A percentile compares a stretch with the other conserved stretches of the same genome.
phyloP scores from a whole-genome alignment of 2,329 filamentous ascomycete genomes.

The Tolypocladium paradoxum region DNA sequence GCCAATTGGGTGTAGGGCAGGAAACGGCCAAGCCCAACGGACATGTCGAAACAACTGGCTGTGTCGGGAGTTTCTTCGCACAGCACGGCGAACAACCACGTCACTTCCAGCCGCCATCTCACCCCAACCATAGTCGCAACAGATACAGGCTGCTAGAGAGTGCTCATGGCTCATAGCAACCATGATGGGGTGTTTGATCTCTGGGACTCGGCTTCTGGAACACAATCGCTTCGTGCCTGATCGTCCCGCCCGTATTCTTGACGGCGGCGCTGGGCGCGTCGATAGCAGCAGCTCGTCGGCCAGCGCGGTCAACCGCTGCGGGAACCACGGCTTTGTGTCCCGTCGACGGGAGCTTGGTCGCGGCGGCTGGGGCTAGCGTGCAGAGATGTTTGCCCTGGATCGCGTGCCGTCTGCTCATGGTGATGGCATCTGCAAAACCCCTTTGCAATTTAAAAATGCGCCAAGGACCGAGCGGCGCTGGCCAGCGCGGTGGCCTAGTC shows the following conservation, averaged over 20 bases:
- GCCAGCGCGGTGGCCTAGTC: neutral
- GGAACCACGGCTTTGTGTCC: neutral
- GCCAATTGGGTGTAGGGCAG: neutral
- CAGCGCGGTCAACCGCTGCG: neutral
- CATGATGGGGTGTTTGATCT: neutral
- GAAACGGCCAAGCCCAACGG: neutral
- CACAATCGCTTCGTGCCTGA: neutral
- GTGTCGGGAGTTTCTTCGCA: neutral
- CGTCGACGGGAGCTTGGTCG: neutral
- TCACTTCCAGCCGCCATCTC: neutral
- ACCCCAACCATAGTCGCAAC: neutral
- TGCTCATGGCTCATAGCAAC: neutral
- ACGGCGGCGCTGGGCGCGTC: neutral
- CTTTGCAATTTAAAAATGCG: neutral
- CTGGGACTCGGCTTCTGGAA: neutral
- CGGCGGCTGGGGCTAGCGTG: neutral
- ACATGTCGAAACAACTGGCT: neutral
- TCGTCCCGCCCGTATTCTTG: neutral
- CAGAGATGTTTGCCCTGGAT: neutral
- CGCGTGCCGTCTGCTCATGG: neutral
- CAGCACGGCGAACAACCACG: neutral
- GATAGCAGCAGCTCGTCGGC: neutral
- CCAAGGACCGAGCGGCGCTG: neutral
- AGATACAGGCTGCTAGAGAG: neutral
- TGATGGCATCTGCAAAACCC: neutral